phyloP scores from a whole-genome alignment of 1,284 basidiomycete genomes.

The Leccinum subrobustum region DNA sequence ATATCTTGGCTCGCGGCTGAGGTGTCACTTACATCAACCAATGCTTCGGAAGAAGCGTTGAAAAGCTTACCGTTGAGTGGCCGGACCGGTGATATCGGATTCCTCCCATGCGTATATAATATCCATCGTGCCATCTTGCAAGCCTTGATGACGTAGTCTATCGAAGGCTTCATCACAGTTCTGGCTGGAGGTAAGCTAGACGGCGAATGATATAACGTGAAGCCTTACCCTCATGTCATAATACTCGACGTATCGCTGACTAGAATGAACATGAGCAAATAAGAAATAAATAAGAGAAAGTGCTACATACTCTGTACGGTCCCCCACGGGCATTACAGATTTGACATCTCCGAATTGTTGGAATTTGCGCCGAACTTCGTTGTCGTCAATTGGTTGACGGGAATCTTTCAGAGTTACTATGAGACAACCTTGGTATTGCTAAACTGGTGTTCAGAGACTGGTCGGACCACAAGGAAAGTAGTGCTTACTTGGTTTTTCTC shows the following conservation, averaged over 20 bases:
- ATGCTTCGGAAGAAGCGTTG: neutral
- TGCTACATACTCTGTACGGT: slow-evolving; percentile 65
- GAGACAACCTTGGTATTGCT: slow-evolving; percentile 80
- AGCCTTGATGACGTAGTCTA: slow-evolving; percentile 69
- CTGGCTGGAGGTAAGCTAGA: slow-evolving; percentile 37
- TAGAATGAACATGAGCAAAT: slow-evolving; percentile 31
- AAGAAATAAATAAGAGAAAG: slow-evolving; percentile 4
- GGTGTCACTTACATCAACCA: slow-evolving; percentile 7
- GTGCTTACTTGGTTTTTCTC: slow-evolving; percentile 82
- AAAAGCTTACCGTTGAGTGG: slow-evolving; percentile 34
- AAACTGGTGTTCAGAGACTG: slow-evolving; percentile 10
- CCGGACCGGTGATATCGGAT: slow-evolving; percentile 39
- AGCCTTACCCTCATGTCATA: slow-evolving; percentile 77
- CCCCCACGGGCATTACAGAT: slow-evolving; percentile 62
- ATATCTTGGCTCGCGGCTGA: slow-evolving; percentile 31
- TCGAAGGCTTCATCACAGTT: slow-evolving; percentile 80
- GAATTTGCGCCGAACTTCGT: slow-evolving; percentile 81
- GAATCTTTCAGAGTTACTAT: slow-evolving; percentile 77
- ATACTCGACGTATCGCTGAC: slow-evolving; percentile 84
- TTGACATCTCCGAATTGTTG: slow-evolving; percentile 91
- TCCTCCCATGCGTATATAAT: slow-evolving; percentile 88
- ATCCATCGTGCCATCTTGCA: slow-evolving; percentile 87
- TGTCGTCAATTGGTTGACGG: slow-evolving; percentile 73
- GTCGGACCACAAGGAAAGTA: neutral
- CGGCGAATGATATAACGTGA: neutral